Base-by-base conservation (phyloP, 768 basidiomycete species). In the Punctularia strigosozonata region DNA sequence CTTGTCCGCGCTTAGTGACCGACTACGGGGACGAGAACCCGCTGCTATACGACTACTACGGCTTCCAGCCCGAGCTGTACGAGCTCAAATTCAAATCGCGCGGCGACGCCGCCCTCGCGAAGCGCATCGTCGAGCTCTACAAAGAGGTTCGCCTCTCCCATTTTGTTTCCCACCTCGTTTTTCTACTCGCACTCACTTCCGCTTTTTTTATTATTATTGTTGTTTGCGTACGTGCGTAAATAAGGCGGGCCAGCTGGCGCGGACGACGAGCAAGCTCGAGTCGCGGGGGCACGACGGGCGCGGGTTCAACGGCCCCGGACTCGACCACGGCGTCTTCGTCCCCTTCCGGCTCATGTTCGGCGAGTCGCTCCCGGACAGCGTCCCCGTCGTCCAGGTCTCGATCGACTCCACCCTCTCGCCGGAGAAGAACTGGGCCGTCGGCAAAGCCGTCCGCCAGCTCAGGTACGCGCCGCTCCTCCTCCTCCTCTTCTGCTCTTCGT, bases 311-410 rank as follows among this genome's bases (percentile, higher is more conserved):
- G 79, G 77, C 0, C 71, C 79, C 0, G 83, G 82, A 5, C 57
- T 85, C 1, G 82, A 85, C 50, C 82, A 85, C 49, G 85, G 84
- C 19, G 81, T 86, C 32, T 87, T 86, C 52, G 63, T 88, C 10
- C 85, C 85, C 2, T 84, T 87, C 65, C 63, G 67, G 32, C 53
- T 79, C 43, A 87, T 87, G 84, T 86, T 87, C 49, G 79, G 80
- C 5, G 69, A 77, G 36, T 66, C 69, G 34, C 69, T 77, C 41
- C 65, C 51, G 19, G n/a, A n/a, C n/a, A 64, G 68, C 4, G 59
- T 87, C 14, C 85, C 85, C 3, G 68, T 87, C 48, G 71, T 86
- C 17, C 69, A 86, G 58, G 77, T 73, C 2, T 77, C 75, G 25
- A 77, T 86, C 38, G 76, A 83, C 45, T 59, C 65, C 10, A 72